Conservation (phyloP, 495 filamentous ascomycete genomes). For the Elasticomyces elasticus region DNA sequence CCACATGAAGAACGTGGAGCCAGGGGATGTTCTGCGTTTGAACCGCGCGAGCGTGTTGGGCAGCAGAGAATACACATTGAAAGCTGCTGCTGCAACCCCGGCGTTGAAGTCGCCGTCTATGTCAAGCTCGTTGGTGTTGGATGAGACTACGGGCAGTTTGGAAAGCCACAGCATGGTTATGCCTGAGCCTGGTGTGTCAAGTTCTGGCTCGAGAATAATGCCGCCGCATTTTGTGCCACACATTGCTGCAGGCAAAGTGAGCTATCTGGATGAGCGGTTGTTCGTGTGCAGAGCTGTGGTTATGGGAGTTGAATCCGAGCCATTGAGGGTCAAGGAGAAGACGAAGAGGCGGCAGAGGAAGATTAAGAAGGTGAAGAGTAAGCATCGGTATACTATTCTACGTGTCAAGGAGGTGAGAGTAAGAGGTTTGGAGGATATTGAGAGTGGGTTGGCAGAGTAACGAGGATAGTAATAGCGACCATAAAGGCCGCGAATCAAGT, state of each 20-base stretch:
- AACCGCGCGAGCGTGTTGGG: slow-evolving; percentile 72
- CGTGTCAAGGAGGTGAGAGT: slow-evolving; percentile 72
- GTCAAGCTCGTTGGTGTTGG: background rate
- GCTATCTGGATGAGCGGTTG: slow-evolving; percentile 63
- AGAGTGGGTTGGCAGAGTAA: slow-evolving; percentile 7
- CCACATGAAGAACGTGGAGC: slow-evolving; percentile 69
- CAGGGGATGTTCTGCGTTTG: slow-evolving; percentile 76
- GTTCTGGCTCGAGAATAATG: background rate
- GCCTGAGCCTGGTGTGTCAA: background rate
- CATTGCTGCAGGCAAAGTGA: slow-evolving; percentile 21
- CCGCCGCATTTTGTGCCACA: slow-evolving; percentile 21
- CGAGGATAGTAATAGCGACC: background rate
- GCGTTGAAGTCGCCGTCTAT: slow-evolving; percentile 9
- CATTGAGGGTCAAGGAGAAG: slow-evolving; percentile 79
- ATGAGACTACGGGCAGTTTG: slow-evolving; percentile 3
- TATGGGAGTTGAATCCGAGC: slow-evolving; percentile 79
- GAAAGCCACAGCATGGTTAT: background rate
- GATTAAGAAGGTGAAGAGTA: slow-evolving; percentile 63
- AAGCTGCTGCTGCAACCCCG: slow-evolving; percentile 37
- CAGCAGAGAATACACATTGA: slow-evolving; percentile 80
- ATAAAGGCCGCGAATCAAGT: background rate
- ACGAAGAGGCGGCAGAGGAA: slow-evolving; percentile 79
- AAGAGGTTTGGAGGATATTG: slow-evolving; percentile 49
- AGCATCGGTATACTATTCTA: slow-evolving; percentile 81
- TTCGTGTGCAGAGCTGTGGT: slow-evolving; percentile 81